Evolutionary conservation across 2,329 filamentous ascomycete genomes (phyloP).

Genomic region (Nemania serpens): DNA sequence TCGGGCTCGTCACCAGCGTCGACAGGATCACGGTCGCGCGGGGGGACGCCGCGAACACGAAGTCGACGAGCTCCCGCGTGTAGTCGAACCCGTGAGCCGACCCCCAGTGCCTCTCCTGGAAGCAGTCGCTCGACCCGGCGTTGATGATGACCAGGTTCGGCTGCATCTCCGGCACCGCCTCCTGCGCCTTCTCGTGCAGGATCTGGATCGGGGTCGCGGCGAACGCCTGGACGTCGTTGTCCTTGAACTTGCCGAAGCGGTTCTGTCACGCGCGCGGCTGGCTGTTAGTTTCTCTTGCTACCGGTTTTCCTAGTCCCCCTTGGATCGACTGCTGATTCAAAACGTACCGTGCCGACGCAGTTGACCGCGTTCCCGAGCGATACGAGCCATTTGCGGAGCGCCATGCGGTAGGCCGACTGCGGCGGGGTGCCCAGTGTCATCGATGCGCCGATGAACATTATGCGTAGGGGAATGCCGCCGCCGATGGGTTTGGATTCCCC

Average conservation of each 20-base stretch:
- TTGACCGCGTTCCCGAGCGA: conserved; percentile 31
- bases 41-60: conserved; percentile 35
- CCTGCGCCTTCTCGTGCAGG: conserved; percentile 32
- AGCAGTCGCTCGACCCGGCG: conserved; percentile 39
- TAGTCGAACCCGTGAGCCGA: conserved; percentile 33
- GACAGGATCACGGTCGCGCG: conserved; percentile 36
- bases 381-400: conserved; percentile 31
- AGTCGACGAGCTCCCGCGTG: conserved; percentile 36
- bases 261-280: conserved; percentile 10
- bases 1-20: conserved; percentile 36
- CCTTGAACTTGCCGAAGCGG: conserved; percentile 35
- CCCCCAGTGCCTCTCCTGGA: conserved; percentile 35
- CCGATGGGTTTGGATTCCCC: conserved; percentile 18
- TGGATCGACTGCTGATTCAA: too few relatives aligned
- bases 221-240: conserved; percentile 40
- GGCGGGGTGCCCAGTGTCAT: conserved; percentile 28
- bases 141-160: conserved; percentile 39
- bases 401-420: conserved; percentile 29
- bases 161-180: conserved; percentile 34
- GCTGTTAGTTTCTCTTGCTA: neutral
- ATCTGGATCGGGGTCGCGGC: conserved; percentile 36
- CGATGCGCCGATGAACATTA: conserved; percentile 34
- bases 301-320: too few relatives aligned
- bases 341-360: conserved; percentile 30
- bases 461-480: conserved; percentile 28